A percentile compares a stretch with the other conserved stretches of the same genome.
These are phyloP conservation scores for Suhomyces terraborum DNA, from an alignment of 1,139 yeast species.

Conservation along the genomic window DNA sequence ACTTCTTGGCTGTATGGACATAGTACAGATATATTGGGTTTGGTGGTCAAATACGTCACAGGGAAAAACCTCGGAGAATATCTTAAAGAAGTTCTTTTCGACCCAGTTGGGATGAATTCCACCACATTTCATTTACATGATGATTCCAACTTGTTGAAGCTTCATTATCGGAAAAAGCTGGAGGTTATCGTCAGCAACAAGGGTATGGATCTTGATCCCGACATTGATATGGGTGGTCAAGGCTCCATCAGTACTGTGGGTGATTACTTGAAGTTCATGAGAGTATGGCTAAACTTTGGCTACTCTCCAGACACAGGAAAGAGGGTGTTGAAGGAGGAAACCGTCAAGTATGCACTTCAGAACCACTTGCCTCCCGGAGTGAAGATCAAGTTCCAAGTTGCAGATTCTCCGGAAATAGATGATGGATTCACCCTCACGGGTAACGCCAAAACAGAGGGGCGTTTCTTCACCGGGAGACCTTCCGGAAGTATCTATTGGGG, in stretches of 20 bases:
- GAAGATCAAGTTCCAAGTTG: conserved; percentile 15
- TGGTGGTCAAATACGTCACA: conserved; percentile 43
- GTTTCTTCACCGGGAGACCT: conserved; percentile 43
- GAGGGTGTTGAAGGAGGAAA: conserved; percentile 32
- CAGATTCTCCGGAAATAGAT: conserved; percentile 9
- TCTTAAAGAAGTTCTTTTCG: conserved; percentile 40
- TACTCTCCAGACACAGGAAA: conserved; percentile 40
- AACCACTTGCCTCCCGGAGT: conserved; percentile 38
- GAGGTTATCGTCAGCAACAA: background rate
- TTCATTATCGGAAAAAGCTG: conserved; percentile 25
- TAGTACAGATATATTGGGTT: conserved; percentile 56
- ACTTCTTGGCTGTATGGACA: conserved; percentile 53
- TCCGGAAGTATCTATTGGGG: conserved; percentile 45
- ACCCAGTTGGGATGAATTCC: conserved; percentile 45
- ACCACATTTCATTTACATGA: conserved; percentile 40
- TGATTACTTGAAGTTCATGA: conserved; percentile 46
- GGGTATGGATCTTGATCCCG: conserved; percentile 25
- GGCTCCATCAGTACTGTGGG: conserved; percentile 47
- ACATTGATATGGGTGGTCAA: conserved; percentile 52
- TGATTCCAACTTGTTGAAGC: conserved; percentile 26
- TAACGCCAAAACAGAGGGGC: conserved; percentile 21
- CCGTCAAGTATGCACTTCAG: conserved; percentile 34
- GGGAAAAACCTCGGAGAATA: conserved; percentile 47
- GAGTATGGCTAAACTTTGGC: conserved; percentile 51
- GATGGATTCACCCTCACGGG: conserved; percentile 21